A percentile compares a stretch with the other conserved stretches of the same genome.
phyloP scores from a whole-genome alignment of 2,329 filamentous ascomycete species.

The Teratosphaeria nubilosa region DNA sequence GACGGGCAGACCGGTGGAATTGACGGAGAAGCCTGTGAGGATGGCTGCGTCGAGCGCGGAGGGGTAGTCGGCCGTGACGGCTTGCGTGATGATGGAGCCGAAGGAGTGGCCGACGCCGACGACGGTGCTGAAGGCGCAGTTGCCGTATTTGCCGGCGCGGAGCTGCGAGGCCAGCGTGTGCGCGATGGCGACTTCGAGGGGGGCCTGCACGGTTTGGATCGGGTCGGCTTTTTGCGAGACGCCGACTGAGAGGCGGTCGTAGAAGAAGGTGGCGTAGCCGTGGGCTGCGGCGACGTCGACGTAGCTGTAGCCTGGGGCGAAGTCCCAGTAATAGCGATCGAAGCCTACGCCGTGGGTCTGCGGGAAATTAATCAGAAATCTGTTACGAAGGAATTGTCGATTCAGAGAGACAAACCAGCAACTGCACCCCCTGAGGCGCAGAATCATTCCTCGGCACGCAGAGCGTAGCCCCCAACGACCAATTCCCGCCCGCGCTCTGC shows the following conservation, averaged over 20 bases:
- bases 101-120: constrained; percentile 33
- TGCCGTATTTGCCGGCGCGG: constrained; percentile 19
- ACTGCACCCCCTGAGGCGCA: constrained; percentile 22
- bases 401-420: constrained; percentile 17
- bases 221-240: constrained; percentile 30
- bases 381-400: no score
- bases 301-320: constrained; percentile 25
- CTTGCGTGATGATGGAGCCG: constrained; percentile 27
- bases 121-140: constrained; percentile 24
- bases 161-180: constrained; percentile 26
- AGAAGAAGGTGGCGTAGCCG: constrained; percentile 32
- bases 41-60: constrained; percentile 26
- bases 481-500: neutral
- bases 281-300: constrained; percentile 30
- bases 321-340: constrained; percentile 27
- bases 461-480: constrained; percentile 1
- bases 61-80: constrained; percentile 25
- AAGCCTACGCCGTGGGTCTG: constrained; percentile 31
- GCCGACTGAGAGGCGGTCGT: constrained; percentile 34
- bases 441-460: neutral
- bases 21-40: constrained; percentile 28
- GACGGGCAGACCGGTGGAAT: constrained; percentile 12
- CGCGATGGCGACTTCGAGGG: constrained; percentile 28
- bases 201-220: constrained; percentile 28
- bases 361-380: neutral